These are phyloP conservation scores for Lachnellula suecica DNA, from an alignment of 2,329 filamentous ascomycete species.

Conservation along the genomic window DNA sequence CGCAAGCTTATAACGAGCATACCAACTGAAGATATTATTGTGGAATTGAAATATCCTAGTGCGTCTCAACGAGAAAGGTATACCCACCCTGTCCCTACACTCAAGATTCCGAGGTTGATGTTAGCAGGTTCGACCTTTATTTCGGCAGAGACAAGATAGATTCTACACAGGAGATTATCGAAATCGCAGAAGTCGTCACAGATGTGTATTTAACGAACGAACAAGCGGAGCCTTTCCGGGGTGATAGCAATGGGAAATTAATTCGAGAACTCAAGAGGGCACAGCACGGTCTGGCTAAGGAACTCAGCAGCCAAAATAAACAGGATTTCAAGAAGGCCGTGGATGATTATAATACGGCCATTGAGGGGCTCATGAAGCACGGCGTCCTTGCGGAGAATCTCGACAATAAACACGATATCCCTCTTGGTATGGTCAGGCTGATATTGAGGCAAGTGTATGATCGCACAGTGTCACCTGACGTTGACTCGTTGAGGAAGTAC, in stretches of 20 bases:
- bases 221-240: conserved; percentile 65
- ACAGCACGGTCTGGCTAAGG: conserved; percentile 19
- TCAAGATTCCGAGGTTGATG: conserved; percentile 12
- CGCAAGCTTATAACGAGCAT: conserved; percentile 51
- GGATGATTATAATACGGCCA: conserved; percentile 71
- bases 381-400: conserved; percentile 74
- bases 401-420: conserved; percentile 65
- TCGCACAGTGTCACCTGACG: conserved; percentile 85
- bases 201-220: conserved; percentile 76
- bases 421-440: conserved; percentile 71
- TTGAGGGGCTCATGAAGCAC: conserved; percentile 64
- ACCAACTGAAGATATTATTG: conserved; percentile 47
- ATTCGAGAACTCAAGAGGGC: conserved; percentile 76
- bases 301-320: conserved; percentile 61
- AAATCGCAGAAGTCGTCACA: conserved; percentile 67
- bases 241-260: conserved; percentile 58
- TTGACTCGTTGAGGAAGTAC: conserved; percentile 81
- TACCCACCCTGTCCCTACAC: background rate
- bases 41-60: conserved; percentile 85
- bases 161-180: conserved; percentile 70
- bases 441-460: conserved; percentile 88
- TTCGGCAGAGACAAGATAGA: conserved; percentile 78
- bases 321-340: conserved; percentile 73
- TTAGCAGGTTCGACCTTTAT: conserved; percentile 67
- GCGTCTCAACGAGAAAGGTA: conserved; percentile 66